Base-by-base conservation (phyloP, 345 rosid species). In the Aquilaria sinensis region DNA sequence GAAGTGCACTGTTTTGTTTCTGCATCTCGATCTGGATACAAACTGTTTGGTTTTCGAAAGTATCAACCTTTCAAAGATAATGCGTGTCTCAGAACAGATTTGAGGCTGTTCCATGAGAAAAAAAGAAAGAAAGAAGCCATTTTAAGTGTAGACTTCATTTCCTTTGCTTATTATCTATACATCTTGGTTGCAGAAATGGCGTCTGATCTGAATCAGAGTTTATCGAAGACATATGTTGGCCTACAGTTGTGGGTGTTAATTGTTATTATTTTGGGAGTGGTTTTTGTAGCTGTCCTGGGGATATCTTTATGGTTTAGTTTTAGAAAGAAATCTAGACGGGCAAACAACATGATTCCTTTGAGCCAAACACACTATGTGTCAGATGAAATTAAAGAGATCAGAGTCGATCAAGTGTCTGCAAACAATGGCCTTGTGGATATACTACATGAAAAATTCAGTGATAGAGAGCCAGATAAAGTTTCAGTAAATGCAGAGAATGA, bases 371-470 rank as follows among this genome's bases (percentile, higher is more conserved):
- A 87, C 34, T 69, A 61, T 4, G 58, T 75, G 65, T 76, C 91
- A 0, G 92, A 90, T 66, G 97, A 93, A 71, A 88, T 93, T 70
- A 93, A 88, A 77, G 98, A 88, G 71, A 90, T 93, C 62, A 72
- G 82, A 51, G 77, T 88, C 53, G 97, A 85, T 83, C 92, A 86
- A 67, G 92, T 68, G 64, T 85, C 96, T 57, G 79, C 96, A 7
- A 77, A 77, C 66, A 77, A 75, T 63, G 89, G 69, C 52, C 64
- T 37, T 63, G 57, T 80, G 51, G 72, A 56, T 12, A 66, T 75
- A 14, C 77, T 83, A 55, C 71, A 75, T 67, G 90, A 89, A 47
- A 87, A 83, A 37, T 73, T 72, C 56, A 67, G 70, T 10, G 89
- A 93, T 10, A 75, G 67, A 67, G 94, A 83, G 64, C 72, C 88